phyloP scores from a whole-genome alignment of 352 stramenopile genomes.

The Pythium biforme region DNA sequence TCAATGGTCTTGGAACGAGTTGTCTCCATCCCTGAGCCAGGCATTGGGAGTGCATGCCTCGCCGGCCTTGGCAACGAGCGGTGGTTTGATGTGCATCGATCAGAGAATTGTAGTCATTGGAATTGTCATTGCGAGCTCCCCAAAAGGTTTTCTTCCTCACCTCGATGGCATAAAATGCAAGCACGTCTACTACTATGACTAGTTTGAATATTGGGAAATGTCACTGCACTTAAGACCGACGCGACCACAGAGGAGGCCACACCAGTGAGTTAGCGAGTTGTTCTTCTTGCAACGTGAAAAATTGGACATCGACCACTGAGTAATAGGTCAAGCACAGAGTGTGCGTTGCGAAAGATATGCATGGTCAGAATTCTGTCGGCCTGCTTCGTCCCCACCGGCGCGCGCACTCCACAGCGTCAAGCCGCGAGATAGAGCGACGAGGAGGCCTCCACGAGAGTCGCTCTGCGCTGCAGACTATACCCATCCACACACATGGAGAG shows the following conservation, averaged over 20 bases:
- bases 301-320: slow-evolving; percentile 78
- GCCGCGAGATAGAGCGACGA: slow-evolving; percentile 17
- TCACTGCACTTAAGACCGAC: slow-evolving; percentile 81
- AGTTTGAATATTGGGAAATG: slow-evolving; percentile 28
- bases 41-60: too few relatives aligned
- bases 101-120: slow-evolving; percentile 90
- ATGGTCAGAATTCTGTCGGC: slow-evolving; percentile 2
- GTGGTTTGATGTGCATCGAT: slow-evolving; percentile 44
- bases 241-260: slow-evolving; percentile 41
- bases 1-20: too few relatives aligned
- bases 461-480: slow-evolving; percentile 82
- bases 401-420: slow-evolving; percentile 9
- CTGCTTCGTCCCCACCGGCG: not conserved
- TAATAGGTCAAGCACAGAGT: slow-evolving; percentile 83
- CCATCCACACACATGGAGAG: slow-evolving; percentile 47
- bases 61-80: too few relatives aligned
- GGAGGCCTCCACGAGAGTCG: slow-evolving; percentile 28
- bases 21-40: too few relatives aligned
- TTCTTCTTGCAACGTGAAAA: slow-evolving; percentile 79
- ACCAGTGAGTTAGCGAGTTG: slow-evolving; percentile 73
- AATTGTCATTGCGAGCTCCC: slow-evolving; percentile 69
- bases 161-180: slow-evolving; percentile 35
- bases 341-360: slow-evolving; percentile 59
- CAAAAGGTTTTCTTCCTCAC: slow-evolving; percentile 74
- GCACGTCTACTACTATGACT: slow-evolving; percentile 6